These are phyloP conservation scores for Backusella liffmaniae DNA, from an alignment of 192 early-diverging fungal species.

Conservation along the genomic window DNA sequence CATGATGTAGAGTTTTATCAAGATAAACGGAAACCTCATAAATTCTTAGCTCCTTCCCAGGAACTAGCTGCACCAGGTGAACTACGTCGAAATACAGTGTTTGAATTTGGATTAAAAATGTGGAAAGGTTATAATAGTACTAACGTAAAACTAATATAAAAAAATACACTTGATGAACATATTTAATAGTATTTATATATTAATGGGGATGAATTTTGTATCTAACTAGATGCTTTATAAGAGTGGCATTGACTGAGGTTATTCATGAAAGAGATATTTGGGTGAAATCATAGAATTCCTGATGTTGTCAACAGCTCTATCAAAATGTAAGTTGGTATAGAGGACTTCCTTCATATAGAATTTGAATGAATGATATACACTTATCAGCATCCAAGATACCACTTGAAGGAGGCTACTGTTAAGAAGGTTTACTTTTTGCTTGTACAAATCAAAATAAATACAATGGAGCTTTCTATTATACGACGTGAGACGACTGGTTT, in stretches of 20 bases:
- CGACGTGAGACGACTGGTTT: slow-evolving; percentile 95
- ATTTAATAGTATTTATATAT: background rate
- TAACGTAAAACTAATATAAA: slow-evolving; percentile 86
- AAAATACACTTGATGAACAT: background rate
- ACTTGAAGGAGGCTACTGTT: slow-evolving; percentile 97
- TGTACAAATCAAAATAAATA: slow-evolving; percentile 99
- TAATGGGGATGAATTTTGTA: background rate
- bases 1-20: slow-evolving; percentile 80
- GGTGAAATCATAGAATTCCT: slow-evolving; percentile 96
- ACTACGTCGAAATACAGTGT: slow-evolving; percentile 73
- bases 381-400: slow-evolving; percentile 62
- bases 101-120: slow-evolving; percentile 96
- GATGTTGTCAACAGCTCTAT: slow-evolving; percentile 91
- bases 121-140: slow-evolving; percentile 99
- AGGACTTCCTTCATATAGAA: slow-evolving; percentile 98
- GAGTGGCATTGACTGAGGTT: slow-evolving; percentile 87
- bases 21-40: slow-evolving; percentile 91
- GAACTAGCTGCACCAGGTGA: slow-evolving; percentile 95
- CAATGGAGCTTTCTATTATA: slow-evolving; percentile 99
- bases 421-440: slow-evolving; percentile 99
- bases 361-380: slow-evolving; percentile 61
- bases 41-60: slow-evolving; percentile 90
- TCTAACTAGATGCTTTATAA: slow-evolving; percentile 82
- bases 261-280: slow-evolving; percentile 93
- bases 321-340: slow-evolving; percentile 99